Evolutionary conservation across 2,329 filamentous ascomycete genomes (phyloP).

Genomic region (Exophiala bonariae): DNA sequence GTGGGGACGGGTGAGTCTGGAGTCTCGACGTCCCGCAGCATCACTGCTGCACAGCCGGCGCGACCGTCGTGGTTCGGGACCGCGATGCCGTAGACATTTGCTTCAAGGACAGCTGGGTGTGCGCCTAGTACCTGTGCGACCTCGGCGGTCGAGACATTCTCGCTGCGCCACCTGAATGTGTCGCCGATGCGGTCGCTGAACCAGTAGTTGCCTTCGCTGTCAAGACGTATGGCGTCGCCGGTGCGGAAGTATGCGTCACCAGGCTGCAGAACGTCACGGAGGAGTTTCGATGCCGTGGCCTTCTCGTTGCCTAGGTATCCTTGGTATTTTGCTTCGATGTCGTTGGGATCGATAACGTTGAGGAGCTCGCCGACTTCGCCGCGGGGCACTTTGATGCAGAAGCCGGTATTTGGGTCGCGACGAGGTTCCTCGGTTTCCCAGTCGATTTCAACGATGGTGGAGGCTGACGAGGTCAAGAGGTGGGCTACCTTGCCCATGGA

Average conservation of each 20-base stretch:
- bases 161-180: slow-evolving; percentile 73
- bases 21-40: slow-evolving; percentile 29
- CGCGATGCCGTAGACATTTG: slow-evolving; percentile 69
- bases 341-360: slow-evolving; percentile 50
- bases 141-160: slow-evolving; percentile 68
- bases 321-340: slow-evolving; percentile 59
- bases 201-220: slow-evolving; percentile 65
- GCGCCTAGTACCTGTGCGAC: slow-evolving; percentile 64
- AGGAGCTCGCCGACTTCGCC: slow-evolving; percentile 75
- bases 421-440: slow-evolving; percentile 66
- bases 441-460: slow-evolving; percentile 69
- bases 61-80: slow-evolving; percentile 68
- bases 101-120: slow-evolving; percentile 49
- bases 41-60: slow-evolving; percentile 62
- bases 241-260: slow-evolving; percentile 69
- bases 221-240: slow-evolving; percentile 65
- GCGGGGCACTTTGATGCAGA: slow-evolving; percentile 60
- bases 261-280: slow-evolving; percentile 63
- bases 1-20: slow-evolving; percentile 8
- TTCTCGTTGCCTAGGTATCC: slow-evolving; percentile 70
- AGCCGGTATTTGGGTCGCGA: slow-evolving; percentile 67
- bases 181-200: slow-evolving; percentile 72
- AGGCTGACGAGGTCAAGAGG: slow-evolving; percentile 51
- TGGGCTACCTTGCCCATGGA: slow-evolving; percentile 65
- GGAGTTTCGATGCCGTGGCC: slow-evolving; percentile 67